phyloP scores from a whole-genome alignment of 768 basidiomycete species.

The Kwoniella sp. region DNA sequence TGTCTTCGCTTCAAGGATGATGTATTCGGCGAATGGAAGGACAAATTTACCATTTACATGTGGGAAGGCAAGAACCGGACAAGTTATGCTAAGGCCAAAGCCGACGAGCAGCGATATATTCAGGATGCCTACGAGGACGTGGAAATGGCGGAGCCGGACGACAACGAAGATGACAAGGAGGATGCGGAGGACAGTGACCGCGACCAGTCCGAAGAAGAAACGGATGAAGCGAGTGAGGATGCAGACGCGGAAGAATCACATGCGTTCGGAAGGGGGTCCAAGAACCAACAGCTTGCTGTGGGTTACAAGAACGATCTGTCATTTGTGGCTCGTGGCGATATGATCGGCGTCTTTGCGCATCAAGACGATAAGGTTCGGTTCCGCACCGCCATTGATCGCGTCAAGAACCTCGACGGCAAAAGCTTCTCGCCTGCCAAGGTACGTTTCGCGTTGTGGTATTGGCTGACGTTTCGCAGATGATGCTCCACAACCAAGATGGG shows the following conservation, averaged over 20 bases:
- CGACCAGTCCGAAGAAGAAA: slow-evolving; percentile 46
- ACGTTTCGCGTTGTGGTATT: slow-evolving; percentile 26
- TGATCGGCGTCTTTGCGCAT: slow-evolving; percentile 84
- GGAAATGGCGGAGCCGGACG: slow-evolving; percentile 74
- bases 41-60: slow-evolving; percentile 62
- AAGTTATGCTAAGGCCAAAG: slow-evolving; percentile 64
- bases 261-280: slow-evolving; percentile 57
- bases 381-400: slow-evolving; percentile 76
- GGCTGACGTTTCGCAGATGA: slow-evolving; percentile 60
- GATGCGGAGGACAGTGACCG: slow-evolving; percentile 55
- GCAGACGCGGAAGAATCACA: slow-evolving; percentile 25
- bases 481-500: slow-evolving; percentile 93
- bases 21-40: slow-evolving; percentile 60
- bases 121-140: slow-evolving; percentile 69
- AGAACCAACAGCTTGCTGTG: slow-evolving; percentile 83
- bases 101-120: slow-evolving; percentile 83
- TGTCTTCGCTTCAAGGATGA: slow-evolving; percentile 66
- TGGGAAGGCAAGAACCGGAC: slow-evolving; percentile 76
- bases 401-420: slow-evolving; percentile 71
- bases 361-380: slow-evolving; percentile 71
- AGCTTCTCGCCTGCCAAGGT: slow-evolving; percentile 83
- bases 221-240: slow-evolving; percentile 51
- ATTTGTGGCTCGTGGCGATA: slow-evolving; percentile 85
- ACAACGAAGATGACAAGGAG: slow-evolving; percentile 56
- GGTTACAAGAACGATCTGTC: slow-evolving; percentile 94